Conservation (phyloP, 345 rosid species). For the Garcia nutans region DNA sequence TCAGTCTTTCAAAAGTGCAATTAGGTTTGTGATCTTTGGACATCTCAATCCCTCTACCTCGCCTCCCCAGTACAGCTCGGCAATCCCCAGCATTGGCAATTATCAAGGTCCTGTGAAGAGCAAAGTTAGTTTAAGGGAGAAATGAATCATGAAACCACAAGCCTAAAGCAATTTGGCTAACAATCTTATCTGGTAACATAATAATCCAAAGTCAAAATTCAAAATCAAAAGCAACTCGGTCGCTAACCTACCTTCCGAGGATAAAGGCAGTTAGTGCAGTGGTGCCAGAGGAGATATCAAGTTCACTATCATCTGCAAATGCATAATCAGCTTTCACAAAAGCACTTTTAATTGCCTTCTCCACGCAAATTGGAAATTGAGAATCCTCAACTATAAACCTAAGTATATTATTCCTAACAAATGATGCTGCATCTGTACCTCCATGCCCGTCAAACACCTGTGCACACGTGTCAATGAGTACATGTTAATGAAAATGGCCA, state of each 20-base stretch:
- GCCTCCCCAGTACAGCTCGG: constrained; percentile 86
- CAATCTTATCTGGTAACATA: not conserved
- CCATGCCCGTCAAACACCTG: constrained; percentile 99
- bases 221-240: not conserved
- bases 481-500: constrained; percentile 14
- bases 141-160: too few species aligned
- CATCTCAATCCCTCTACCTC: constrained; percentile 90
- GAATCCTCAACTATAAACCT: constrained; percentile 77
- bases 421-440: constrained; percentile 88
- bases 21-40: constrained; percentile 96
- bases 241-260: constrained; percentile 60
- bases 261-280: constrained; percentile 82
- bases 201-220: not conserved
- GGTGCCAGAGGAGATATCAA: constrained; percentile 95
- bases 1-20: constrained; percentile 59
- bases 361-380: constrained; percentile 68
- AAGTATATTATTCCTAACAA: constrained; percentile 69
- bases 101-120: constrained; percentile 55
- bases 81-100: constrained; percentile 97
- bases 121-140: too few species aligned
- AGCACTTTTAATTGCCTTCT: constrained; percentile 77
- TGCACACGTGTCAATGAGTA: constrained; percentile 19
- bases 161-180: not conserved
- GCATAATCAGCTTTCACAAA: constrained; percentile 85
- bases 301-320: constrained; percentile 78